Percentiles rank a stretch among this genome's conserved stretches.
Conservation (phyloP, 1,139 yeast genomes). For the Protomyces gravidus region DNA sequence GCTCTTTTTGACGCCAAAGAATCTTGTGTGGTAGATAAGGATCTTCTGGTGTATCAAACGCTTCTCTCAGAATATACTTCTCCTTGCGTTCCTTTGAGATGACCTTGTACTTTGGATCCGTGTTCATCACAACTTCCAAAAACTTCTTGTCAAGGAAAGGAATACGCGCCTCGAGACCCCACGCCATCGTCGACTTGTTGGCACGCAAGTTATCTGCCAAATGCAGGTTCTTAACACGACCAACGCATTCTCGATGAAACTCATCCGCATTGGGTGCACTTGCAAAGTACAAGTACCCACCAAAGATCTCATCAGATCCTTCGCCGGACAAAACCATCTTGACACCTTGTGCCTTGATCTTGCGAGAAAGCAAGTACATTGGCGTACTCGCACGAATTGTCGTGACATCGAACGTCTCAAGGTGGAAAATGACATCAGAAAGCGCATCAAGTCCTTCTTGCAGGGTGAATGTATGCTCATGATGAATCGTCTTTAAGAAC, state of each 20-base stretch:
- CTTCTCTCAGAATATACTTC: slow-evolving; percentile 92
- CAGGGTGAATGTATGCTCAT: slow-evolving; percentile 93
- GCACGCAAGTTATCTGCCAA: slow-evolving; percentile 97
- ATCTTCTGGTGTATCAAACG: slow-evolving; percentile 82
- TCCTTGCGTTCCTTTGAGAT: slow-evolving; percentile 77
- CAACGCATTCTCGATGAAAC: slow-evolving; percentile 92
- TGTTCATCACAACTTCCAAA: slow-evolving; percentile 88
- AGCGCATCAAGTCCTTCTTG: slow-evolving; percentile 96
- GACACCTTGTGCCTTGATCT: slow-evolving; percentile 98
- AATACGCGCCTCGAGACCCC: slow-evolving; percentile 99
- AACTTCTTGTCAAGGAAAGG: slow-evolving; percentile 95
- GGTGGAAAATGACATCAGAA: slow-evolving; percentile 87
- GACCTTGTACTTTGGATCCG: slow-evolving; percentile 86
- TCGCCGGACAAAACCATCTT: slow-evolving; percentile 99
- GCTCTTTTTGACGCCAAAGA: slow-evolving; percentile 99
- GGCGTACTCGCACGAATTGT: slow-evolving; percentile 99
- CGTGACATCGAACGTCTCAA: slow-evolving; percentile 97
- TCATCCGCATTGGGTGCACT: slow-evolving; percentile 88
- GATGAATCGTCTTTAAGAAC: slow-evolving; percentile 91
- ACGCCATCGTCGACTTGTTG: slow-evolving; percentile 98
- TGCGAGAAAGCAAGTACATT: slow-evolving; percentile 91
- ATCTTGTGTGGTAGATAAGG: slow-evolving; percentile 94
- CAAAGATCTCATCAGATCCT: slow-evolving; percentile 98
- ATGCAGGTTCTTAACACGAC: slow-evolving; percentile 95
- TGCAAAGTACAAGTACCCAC: slow-evolving; percentile 96